Percentiles rank a stretch among this genome's conserved stretches.
Evolutionary conservation across 306 rosid species (phyloP).

Genomic region (Dalbergia cochinchinensis): DNA sequence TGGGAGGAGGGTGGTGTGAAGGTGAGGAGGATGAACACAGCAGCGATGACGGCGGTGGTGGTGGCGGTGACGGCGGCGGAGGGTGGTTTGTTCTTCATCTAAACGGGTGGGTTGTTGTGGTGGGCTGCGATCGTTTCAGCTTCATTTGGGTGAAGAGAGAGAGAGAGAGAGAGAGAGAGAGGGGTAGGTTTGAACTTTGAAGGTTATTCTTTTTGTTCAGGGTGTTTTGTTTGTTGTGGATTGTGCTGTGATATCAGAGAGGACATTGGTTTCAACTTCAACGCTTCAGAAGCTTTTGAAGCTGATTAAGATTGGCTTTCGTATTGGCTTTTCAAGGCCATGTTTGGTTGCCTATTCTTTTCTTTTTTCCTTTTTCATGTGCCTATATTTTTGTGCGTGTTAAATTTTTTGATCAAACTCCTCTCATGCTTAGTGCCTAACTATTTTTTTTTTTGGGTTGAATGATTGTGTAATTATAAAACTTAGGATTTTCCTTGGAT

Average conservation of each 20-base stretch:
- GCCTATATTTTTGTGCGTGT: too few species aligned
- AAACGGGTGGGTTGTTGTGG: slow-evolving; percentile 39
- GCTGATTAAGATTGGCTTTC: neutral
- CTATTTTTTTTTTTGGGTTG: too few species aligned
- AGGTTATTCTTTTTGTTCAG: neutral
- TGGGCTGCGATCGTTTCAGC: slow-evolving; percentile 51
- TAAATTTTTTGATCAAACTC: too few species aligned
- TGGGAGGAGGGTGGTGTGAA: slow-evolving; percentile 10
- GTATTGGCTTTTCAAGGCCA: neutral
- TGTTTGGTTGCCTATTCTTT: neutral
- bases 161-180: slow-evolving; percentile 21
- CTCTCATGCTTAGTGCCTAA: too few species aligned
- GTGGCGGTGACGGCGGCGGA: slow-evolving; percentile 20
- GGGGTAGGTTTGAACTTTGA: slow-evolving; percentile 22
- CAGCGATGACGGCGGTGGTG: neutral
- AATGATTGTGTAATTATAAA: too few species aligned
- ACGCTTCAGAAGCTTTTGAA: neutral
- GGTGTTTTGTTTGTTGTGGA: slow-evolving; percentile 30
- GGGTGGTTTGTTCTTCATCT: slow-evolving; percentile 66
- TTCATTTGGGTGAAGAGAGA: slow-evolving; percentile 59
- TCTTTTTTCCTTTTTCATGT: too few species aligned
- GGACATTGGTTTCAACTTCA: neutral
- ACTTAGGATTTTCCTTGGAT: too few species aligned
- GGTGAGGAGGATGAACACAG: slow-evolving; percentile 27
- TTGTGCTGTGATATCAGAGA: slow-evolving; percentile 19